These are phyloP conservation scores for Candida sonorensis DNA, from an alignment of 805 yeast genomes.

Conservation along the genomic window DNA sequence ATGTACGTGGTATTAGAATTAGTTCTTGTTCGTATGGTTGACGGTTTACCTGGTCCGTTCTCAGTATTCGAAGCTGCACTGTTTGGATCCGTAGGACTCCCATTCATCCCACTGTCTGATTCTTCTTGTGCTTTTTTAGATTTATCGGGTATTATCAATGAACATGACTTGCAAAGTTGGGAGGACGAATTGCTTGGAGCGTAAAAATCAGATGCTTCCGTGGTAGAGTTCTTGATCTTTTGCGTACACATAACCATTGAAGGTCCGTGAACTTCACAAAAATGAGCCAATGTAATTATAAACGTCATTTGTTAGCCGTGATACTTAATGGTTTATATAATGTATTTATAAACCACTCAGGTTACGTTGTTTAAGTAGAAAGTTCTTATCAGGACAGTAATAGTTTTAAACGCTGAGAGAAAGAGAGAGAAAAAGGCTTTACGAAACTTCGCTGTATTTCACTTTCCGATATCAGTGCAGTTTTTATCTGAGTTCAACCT, in stretches of 20 bases:
- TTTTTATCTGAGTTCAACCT: no score
- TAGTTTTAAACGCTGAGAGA: no score
- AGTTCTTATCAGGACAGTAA: no score
- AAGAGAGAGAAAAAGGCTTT: no score
- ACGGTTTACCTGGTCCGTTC: conserved; percentile 15
- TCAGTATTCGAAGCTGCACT: conserved; percentile 27
- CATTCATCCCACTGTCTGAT: no score
- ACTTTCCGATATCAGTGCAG: no score
- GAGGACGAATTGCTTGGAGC: conserved; percentile 31
- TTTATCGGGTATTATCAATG: conserved; percentile 39
- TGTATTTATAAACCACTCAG: no score
- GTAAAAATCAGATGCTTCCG: conserved; percentile 27
- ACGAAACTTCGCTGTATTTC: no score
- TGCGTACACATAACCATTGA: conserved; percentile 60
- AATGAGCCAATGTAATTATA: conserved; percentile 57
- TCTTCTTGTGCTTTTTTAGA: conserved; percentile 9
- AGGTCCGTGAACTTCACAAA: conserved; percentile 78
- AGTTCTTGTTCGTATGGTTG: conserved; percentile 26
- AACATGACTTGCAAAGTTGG: conserved; percentile 52
- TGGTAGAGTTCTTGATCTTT: conserved; percentile 15
- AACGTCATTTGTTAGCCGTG: conserved; percentile 30
- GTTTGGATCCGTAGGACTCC: no score
- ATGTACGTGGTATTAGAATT: conserved; percentile 29
- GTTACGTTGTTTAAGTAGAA: no score
- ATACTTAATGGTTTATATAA: no score